Evolutionary conservation across 2,329 filamentous ascomycete genomes (phyloP).

Genomic region (Paecilomyces variotii): DNA sequence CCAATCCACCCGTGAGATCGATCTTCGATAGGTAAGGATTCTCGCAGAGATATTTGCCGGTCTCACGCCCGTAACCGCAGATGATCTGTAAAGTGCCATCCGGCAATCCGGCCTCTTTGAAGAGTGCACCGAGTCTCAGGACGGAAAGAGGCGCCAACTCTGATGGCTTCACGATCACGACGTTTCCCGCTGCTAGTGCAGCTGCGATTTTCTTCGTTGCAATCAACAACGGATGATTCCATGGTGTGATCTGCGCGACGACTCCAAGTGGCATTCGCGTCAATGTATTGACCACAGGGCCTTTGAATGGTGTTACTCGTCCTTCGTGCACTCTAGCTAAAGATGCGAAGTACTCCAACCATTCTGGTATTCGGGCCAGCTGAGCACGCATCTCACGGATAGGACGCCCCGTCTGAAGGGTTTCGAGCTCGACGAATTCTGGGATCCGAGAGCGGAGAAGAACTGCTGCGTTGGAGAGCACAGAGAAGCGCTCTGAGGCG

Average conservation of each 20-base stretch:
- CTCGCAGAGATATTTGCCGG: conserved; percentile 45
- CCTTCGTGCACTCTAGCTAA: conserved; percentile 61
- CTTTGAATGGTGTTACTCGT: conserved; percentile 54
- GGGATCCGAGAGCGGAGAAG: conserved; percentile 48
- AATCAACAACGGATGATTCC: conserved; percentile 31
- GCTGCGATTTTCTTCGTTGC: conserved; percentile 33
- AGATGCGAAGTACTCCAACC: conserved; percentile 65
- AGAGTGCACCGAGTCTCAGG: conserved; percentile 29
- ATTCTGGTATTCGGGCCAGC: conserved; percentile 48
- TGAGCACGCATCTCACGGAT: conserved; percentile 65
- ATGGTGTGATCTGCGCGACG: conserved; percentile 31
- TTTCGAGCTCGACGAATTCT: conserved; percentile 55
- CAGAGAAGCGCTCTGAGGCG: conserved; percentile 51
- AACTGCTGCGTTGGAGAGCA: conserved; percentile 52
- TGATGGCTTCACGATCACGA: conserved; percentile 32
- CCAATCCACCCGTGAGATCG: conserved; percentile 15
- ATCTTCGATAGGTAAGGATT: conserved; percentile 13
- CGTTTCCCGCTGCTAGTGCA: conserved; percentile 33
- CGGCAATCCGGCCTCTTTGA: conserved; percentile 36
- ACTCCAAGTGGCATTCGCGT: conserved; percentile 31
- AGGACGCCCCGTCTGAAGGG: conserved; percentile 59
- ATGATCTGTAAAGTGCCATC: conserved; percentile 40
- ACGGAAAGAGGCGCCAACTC: conserved; percentile 39
- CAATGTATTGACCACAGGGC: conserved; percentile 31
- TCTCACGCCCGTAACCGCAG: conserved; percentile 46